A percentile compares a stretch with the other conserved stretches of the same genome.
Evolutionary conservation across 192 early-diverging fungal species (phyloP).

Genomic region (Bifiguratus adelaidae): DNA sequence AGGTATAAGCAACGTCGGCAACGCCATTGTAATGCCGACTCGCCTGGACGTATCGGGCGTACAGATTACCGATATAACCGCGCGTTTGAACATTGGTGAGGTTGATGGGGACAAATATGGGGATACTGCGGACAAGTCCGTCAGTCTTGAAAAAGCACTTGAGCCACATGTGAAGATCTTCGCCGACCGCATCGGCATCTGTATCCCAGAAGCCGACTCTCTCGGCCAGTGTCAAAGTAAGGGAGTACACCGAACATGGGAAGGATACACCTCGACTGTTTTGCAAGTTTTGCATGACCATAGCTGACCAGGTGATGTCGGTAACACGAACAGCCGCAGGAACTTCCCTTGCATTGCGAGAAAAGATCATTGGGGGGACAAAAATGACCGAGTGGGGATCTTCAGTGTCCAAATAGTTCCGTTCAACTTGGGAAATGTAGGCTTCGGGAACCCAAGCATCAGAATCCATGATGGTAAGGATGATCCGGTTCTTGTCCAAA

Average conservation of each 20-base stretch:
- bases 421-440: slow-evolving; percentile 27
- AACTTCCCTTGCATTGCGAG: slow-evolving; percentile 43
- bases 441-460: slow-evolving; percentile 48
- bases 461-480: slow-evolving; percentile 55
- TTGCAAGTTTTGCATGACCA: slow-evolving; percentile 52
- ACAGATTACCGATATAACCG: slow-evolving; percentile 28
- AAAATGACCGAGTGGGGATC: background rate
- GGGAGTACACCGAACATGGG: slow-evolving; percentile 59
- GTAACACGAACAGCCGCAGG: slow-evolving; percentile 51
- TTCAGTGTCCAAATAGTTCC: background rate
- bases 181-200: slow-evolving; percentile 52
- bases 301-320: slow-evolving; percentile 54
- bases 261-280: slow-evolving; percentile 36
- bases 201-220: slow-evolving; percentile 58
- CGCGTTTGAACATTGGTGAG: slow-evolving; percentile 29
- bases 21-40: slow-evolving; percentile 53
- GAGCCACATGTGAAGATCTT: slow-evolving; percentile 67
- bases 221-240: slow-evolving; percentile 50
- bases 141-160: slow-evolving; percentile 56
- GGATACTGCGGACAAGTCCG: slow-evolving; percentile 39
- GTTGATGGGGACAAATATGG: slow-evolving; percentile 53
- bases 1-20: slow-evolving; percentile 43
- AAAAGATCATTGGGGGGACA: slow-evolving; percentile 17
- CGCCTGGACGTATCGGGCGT: slow-evolving; percentile 46
- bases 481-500: slow-evolving; percentile 32